phyloP scores from a whole-genome alignment of 768 basidiomycete genomes.

The Termitomyces sp. region DNA sequence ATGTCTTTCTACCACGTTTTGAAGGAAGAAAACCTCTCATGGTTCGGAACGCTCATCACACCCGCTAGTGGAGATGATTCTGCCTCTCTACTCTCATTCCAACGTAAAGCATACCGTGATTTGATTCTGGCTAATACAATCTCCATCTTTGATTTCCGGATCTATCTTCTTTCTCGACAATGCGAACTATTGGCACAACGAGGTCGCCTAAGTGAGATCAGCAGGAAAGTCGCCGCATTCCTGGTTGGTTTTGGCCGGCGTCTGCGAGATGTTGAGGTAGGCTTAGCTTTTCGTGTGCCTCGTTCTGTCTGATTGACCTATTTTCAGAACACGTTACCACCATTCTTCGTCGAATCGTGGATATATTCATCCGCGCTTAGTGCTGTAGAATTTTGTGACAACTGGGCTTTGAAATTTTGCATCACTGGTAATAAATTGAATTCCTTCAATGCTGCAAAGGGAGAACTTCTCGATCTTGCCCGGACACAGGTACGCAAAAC shows the following conservation, averaged over 20 bases:
- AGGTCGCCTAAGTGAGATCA: conserved; percentile 64
- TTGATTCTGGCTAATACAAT: conserved; percentile 87
- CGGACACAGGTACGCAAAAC: conserved; percentile 62
- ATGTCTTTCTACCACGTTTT: conserved; percentile 68
- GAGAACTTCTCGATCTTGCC: conserved; percentile 88
- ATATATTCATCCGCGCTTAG: conserved; percentile 85
- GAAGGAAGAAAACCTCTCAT: conserved; percentile 80
- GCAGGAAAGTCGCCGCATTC: conserved; percentile 67
- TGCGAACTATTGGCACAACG: conserved; percentile 69
- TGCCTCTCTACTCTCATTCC: conserved; percentile 66
- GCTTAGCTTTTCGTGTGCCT: conserved; percentile 28
- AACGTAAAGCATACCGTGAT: conserved; percentile 83
- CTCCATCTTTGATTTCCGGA: conserved; percentile 89
- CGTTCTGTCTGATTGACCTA: background rate
- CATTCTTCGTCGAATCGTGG: conserved; percentile 89
- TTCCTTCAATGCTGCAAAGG: conserved; percentile 69
- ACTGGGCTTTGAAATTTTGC: conserved; percentile 51
- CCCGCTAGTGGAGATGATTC: conserved; percentile 71
- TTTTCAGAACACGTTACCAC: conserved; percentile 35
- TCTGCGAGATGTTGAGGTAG: conserved; percentile 71
- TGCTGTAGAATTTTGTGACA: conserved; percentile 73
- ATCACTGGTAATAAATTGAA: conserved; percentile 42
- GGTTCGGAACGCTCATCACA: conserved; percentile 86
- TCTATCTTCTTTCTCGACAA: conserved; percentile 86
- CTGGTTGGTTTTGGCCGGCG: conserved; percentile 71